phyloP scores from a whole-genome alignment of 495 filamentous ascomycete genomes.

The Elasticomyces elasticus region DNA sequence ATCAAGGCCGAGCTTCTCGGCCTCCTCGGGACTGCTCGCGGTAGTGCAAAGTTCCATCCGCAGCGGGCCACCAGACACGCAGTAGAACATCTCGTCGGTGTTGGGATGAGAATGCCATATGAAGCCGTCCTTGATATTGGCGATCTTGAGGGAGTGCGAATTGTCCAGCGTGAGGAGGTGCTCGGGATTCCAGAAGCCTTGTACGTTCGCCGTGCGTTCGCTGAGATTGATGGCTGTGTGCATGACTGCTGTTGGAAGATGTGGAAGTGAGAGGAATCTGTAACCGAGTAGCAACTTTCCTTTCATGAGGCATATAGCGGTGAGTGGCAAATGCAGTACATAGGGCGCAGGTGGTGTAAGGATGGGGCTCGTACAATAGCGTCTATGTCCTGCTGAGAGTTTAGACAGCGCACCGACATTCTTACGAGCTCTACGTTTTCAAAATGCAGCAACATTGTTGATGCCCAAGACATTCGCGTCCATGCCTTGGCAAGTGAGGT shows the following conservation, averaged over 20 bases:
- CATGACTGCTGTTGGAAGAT: neutral
- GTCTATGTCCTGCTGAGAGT: too few species aligned
- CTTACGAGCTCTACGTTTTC: too few species aligned
- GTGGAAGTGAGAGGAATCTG: too few species aligned
- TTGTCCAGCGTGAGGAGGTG: conserved; percentile 21
- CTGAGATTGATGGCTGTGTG: conserved; percentile 1
- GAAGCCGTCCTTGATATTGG: conserved; percentile 31
- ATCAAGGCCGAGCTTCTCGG: conserved; percentile 4
- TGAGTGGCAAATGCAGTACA: too few species aligned
- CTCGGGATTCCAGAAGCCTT: conserved; percentile 11
- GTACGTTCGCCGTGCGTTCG: conserved; percentile 1
- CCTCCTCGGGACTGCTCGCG: conserved; percentile 7
- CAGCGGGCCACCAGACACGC: conserved; percentile 24
- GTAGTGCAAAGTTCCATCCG: conserved; percentile 12
- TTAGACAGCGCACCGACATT: too few species aligned
- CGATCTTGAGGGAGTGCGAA: conserved; percentile 27
- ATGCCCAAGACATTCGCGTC: too few species aligned
- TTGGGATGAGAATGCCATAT: conserved; percentile 33
- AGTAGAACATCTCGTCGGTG: conserved; percentile 35
- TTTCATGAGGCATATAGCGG: too few species aligned
- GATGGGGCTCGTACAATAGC: too few species aligned
- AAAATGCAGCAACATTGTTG: too few species aligned
- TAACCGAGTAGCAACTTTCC: too few species aligned
- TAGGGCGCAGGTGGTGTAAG: too few species aligned
- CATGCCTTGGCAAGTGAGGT: neutral